Evolutionary conservation across 371 early-diverging fungal species (phyloP).

Genomic region (Rhizomucor pusillus): DNA sequence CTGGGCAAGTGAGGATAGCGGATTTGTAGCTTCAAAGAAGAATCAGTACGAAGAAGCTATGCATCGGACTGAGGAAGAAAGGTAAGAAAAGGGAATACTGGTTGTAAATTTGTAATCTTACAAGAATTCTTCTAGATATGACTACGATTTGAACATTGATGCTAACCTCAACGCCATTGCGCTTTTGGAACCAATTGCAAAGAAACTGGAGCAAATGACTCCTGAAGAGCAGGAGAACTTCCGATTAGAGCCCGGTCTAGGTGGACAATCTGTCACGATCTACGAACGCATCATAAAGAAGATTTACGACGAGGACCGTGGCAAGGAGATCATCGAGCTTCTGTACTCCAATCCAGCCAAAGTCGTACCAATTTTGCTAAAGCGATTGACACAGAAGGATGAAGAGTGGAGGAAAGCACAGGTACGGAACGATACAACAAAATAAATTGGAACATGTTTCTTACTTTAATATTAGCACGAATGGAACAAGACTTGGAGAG

Average conservation of each 20-base stretch:
- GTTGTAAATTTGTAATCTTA: conserved; percentile 1
- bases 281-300: conserved; percentile 88
- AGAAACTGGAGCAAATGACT: conserved; percentile 69
- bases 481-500: conserved; percentile 96
- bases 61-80: conserved; percentile 97
- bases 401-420: conserved; percentile 84
- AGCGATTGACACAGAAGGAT: conserved; percentile 94
- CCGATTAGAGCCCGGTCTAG: conserved; percentile 74
- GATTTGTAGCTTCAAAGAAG: conserved; percentile 92
- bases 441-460: conserved; percentile 19
- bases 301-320: conserved; percentile 87
- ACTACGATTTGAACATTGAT: conserved; percentile 96
- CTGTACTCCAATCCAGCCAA: conserved; percentile 88
- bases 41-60: conserved; percentile 97
- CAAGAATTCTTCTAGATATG: conserved; percentile 36
- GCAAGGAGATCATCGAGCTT: conserved; percentile 89
- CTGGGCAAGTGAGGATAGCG: conserved; percentile 94
- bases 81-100: conserved; percentile 23
- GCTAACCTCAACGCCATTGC: conserved; percentile 89
- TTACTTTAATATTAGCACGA: conserved; percentile 67
- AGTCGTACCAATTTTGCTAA: conserved; percentile 94
- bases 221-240: conserved; percentile 74
- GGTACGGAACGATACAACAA: conserved; percentile 69
- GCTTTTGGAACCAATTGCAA: conserved; percentile 83
- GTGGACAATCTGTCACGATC: conserved; percentile 82